Percentiles rank a stretch among this genome's conserved stretches.
These are phyloP conservation scores for Cicer cuneatum DNA, from an alignment of 306 rosid species.

Conservation along the genomic window DNA sequence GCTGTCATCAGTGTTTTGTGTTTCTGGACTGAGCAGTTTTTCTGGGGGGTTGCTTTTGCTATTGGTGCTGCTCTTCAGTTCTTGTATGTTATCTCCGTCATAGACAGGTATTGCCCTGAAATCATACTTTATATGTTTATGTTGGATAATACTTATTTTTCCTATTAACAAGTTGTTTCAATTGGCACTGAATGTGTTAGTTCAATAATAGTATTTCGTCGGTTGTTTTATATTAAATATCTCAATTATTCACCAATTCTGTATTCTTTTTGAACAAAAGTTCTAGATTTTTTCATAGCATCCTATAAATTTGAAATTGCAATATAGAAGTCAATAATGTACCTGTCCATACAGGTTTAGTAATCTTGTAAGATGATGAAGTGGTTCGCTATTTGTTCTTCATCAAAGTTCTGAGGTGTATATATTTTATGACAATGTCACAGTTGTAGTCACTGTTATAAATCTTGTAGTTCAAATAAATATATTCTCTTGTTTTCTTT, in stretches of 20 bases:
- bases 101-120: conserved; percentile 72
- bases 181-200: neutral
- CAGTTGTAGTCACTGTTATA: neutral
- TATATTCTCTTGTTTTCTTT: neutral
- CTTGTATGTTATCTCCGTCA: conserved; percentile 83
- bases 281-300: neutral
- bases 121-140: conserved; percentile 13
- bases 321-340: conserved; percentile 11
- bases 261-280: neutral
- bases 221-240: conserved; percentile 2
- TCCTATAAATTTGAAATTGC: conserved; percentile 8
- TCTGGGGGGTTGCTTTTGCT: conserved; percentile 92
- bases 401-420: conserved; percentile 9
- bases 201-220: neutral
- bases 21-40: conserved; percentile 80
- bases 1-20: conserved; percentile 94
- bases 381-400: conserved; percentile 6
- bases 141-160: conserved; percentile 1
- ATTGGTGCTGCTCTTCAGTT: conserved; percentile 83
- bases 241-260: neutral
- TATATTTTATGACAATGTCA: conserved; percentile 18
- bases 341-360: neutral
- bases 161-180: neutral
- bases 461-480: neutral
- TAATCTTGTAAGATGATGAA: conserved; percentile 7